Conservation (phyloP, 441 rosid genomes). For the California macrophylla region DNA sequence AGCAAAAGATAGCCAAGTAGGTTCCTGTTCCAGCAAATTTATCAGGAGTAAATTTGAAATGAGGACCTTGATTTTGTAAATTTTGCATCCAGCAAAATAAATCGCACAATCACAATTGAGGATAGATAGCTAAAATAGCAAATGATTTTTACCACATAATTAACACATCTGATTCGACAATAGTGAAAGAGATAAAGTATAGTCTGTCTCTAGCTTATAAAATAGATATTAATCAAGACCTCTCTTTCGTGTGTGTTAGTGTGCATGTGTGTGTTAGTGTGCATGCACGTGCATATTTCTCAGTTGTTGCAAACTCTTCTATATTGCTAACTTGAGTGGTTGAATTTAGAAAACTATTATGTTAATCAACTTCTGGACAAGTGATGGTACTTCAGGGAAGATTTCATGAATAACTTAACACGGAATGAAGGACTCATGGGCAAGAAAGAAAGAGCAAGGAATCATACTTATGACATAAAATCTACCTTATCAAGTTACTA, state of each 20-base stretch:
- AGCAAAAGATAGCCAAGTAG: conserved; percentile 59
- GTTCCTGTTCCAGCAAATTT: conserved; percentile 47
- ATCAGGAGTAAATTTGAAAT: conserved; percentile 16
- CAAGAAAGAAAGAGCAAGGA: not conserved
- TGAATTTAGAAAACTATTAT: not conserved
- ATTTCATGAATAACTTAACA: not conserved
- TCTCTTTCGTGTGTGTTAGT: not conserved
- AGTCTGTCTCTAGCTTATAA: not conserved
- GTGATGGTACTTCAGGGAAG: not conserved
- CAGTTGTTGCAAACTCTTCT: not conserved
- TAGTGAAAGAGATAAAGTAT: not conserved
- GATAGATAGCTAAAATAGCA: not conserved
- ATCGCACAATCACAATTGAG: not conserved
- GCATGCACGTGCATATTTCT: not conserved
- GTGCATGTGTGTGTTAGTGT: not conserved
- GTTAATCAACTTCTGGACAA: not conserved
- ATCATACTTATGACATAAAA: conserved; percentile 12
- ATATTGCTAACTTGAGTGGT: not conserved
- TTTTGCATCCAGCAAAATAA: conserved; percentile 1
- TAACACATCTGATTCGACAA: not conserved
- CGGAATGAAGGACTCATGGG: conserved; percentile 8
- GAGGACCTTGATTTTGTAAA: conserved; percentile 4
- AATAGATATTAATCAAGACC: not conserved
- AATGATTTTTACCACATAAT: not conserved
- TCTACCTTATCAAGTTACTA: conserved; percentile 66